Base-by-base conservation (phyloP, 495 filamentous ascomycete species). In the Penicillium desertorum region DNA sequence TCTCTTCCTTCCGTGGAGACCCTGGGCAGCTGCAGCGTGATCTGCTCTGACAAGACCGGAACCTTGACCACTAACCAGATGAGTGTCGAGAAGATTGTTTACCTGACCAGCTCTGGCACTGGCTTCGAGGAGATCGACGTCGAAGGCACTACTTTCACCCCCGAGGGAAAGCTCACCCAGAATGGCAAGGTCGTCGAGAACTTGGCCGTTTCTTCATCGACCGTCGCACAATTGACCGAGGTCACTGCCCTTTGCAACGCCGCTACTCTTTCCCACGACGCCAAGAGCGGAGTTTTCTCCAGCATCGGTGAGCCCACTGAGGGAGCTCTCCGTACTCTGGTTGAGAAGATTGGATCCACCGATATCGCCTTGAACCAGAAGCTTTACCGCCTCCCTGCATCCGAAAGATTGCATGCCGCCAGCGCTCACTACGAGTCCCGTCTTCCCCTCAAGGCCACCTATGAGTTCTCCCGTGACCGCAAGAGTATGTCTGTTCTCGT, bases 11-110 rank as follows among this genome's bases (percentile, higher is more conserved):
- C 95, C 8, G 94, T 98, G 55, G 95, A 99, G 74, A 99, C 95
- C 11, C 78, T 99, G 39, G 95, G 95, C 65, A 98, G 95, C 81
- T 99, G 95, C 80, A 98, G 94, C 67, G 92, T 99, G 53, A 96
- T 99, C 68, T 99, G 95, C 77, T 99, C 95, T n/a, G 95, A 99
- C 77, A 99, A 99, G 80, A 99, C 95, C 2, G 95, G 95, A 60
- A 99, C 95, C 22, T 76, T 99, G 68, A 99, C 95, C 25, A 99
- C 95, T 36, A 99, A 98, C 76, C 92, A 99, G 74, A 99, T 99
- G 95, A 97, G 94, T 66, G 95, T 96, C 51, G 93, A 85, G 70
- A 96, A 92, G 74, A 79, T 97, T 41, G 89, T 96, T 29, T 90
- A 89, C 68, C 76, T 99, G 64, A 86, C 80, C 62, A 80, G 85